These are phyloP conservation scores for Pythium rhizo-oryzae DNA, from an alignment of 352 stramenopile species.

Conservation along the genomic window DNA sequence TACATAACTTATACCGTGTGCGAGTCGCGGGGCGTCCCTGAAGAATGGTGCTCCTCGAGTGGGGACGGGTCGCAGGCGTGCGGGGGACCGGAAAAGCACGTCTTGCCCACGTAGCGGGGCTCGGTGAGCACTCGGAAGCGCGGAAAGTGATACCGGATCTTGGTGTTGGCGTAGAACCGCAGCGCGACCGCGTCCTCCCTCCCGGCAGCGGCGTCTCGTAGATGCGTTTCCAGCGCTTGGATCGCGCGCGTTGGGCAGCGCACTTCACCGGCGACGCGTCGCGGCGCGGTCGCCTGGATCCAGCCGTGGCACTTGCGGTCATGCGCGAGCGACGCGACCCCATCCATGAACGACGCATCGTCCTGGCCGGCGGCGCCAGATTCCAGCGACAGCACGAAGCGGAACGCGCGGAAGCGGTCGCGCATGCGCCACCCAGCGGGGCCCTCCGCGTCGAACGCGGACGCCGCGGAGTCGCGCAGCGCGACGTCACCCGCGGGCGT, in stretches of 20 bases:
- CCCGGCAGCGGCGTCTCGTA: background rate
- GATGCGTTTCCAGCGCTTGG: background rate
- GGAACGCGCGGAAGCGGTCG: slow-evolving; percentile 28
- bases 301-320: slow-evolving; percentile 24
- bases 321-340: background rate
- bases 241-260: slow-evolving; percentile 16
- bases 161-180: slow-evolving; percentile 21
- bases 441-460: slow-evolving; percentile 9
- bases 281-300: slow-evolving; percentile 13
- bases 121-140: slow-evolving; percentile 33
- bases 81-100: slow-evolving; percentile 23
- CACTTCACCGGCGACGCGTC: slow-evolving; percentile 17
- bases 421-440: slow-evolving; percentile 23
- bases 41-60: background rate
- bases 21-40: too few relatives aligned
- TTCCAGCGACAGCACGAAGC: slow-evolving; percentile 13
- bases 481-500: background rate
- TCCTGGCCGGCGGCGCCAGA: background rate
- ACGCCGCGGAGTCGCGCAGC: background rate
- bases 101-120: slow-evolving; percentile 23
- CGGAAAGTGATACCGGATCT: slow-evolving; percentile 38
- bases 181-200: background rate
- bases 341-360: background rate
- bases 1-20: slow-evolving; percentile 17
- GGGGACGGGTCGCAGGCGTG: slow-evolving; percentile 8